Conservation (phyloP, 305 asterid species). For the Rubia occidens region DNA sequence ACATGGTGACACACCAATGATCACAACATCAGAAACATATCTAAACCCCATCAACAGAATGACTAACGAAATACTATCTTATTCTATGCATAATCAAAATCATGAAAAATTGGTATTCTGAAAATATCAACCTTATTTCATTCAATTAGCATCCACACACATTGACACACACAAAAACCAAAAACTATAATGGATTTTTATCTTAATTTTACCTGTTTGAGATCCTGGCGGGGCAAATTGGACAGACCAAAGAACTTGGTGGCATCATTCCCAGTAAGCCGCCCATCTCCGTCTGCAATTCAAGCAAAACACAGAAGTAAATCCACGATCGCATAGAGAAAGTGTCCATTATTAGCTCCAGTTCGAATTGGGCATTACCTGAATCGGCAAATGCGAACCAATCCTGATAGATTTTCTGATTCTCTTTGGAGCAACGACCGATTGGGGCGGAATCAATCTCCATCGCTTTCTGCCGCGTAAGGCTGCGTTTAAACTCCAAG, state of each 20-base stretch:
- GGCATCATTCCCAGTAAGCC: conserved; percentile 72
- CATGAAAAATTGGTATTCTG: background rate
- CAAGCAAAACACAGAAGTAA: background rate
- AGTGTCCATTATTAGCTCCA: background rate
- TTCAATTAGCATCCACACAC: background rate
- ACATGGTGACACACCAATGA: background rate
- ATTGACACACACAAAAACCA: background rate
- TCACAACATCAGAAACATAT: background rate
- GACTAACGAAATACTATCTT: too few relatives aligned
- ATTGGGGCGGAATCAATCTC: conserved; percentile 76
- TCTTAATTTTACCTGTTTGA: conserved; percentile 41
- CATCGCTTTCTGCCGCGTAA: conserved; percentile 30
- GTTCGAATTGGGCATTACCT: conserved; percentile 23
- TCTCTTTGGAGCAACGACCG: conserved; percentile 66
- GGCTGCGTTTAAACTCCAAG: background rate
- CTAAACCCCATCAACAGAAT: too few relatives aligned
- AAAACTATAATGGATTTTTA: background rate
- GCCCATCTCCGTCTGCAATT: conserved; percentile 76
- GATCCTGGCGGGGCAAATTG: conserved; percentile 74
- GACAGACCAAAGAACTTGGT: conserved; percentile 71
- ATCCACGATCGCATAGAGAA: background rate
- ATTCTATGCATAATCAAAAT: too few relatives aligned
- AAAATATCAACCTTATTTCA: background rate
- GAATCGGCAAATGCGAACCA: conserved; percentile 83
- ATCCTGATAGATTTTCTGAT: conserved; percentile 67